Conservation (phyloP, 768 basidiomycete genomes). For the Pulveroboletus ravenelii region DNA sequence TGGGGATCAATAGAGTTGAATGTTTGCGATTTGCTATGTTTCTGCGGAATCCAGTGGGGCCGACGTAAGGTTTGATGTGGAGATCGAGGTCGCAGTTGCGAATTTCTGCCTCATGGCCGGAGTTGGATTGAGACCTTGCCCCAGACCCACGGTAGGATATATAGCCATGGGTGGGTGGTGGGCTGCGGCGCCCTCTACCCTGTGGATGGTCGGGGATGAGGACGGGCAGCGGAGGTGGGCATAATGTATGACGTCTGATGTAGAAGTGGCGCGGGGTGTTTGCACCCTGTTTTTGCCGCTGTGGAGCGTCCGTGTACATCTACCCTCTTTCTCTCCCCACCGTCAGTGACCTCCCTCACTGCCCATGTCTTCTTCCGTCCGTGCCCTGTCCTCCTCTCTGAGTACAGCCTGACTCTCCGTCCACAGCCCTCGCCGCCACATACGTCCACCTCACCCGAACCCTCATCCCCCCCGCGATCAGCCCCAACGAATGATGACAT, state of each 20-base stretch:
- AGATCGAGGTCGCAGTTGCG: not conserved
- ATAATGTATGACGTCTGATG: slow-evolving; percentile 30
- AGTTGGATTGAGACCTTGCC: not conserved
- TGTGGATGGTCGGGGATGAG: not conserved
- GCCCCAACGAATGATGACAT: slow-evolving; percentile 76
- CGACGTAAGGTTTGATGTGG: not conserved
- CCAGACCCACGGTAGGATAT: not conserved
- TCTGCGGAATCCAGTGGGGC: not conserved
- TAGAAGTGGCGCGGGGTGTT: slow-evolving; percentile 28
- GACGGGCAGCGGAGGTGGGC: not conserved
- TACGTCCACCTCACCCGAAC: slow-evolving; percentile 5
- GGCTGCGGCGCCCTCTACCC: not conserved
- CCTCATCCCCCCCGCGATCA: slow-evolving; percentile 9
- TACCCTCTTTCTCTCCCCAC: slow-evolving; percentile 6
- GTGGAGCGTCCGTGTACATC: slow-evolving; percentile 33
- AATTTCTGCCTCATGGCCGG: slow-evolving; percentile 1
- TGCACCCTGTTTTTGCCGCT: slow-evolving; percentile 33
- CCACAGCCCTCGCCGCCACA: slow-evolving; percentile 11
- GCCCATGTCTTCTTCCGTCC: slow-evolving; percentile 19
- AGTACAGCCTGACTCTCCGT: not conserved
- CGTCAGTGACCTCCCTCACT: not conserved
- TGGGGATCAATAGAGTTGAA: not conserved
- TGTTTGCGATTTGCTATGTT: not conserved
- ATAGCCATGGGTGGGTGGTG: not conserved
- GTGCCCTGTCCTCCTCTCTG: not conserved